Base-by-base conservation (phyloP, 129 eudicot species). In the Pulicaria dysenterica region DNA sequence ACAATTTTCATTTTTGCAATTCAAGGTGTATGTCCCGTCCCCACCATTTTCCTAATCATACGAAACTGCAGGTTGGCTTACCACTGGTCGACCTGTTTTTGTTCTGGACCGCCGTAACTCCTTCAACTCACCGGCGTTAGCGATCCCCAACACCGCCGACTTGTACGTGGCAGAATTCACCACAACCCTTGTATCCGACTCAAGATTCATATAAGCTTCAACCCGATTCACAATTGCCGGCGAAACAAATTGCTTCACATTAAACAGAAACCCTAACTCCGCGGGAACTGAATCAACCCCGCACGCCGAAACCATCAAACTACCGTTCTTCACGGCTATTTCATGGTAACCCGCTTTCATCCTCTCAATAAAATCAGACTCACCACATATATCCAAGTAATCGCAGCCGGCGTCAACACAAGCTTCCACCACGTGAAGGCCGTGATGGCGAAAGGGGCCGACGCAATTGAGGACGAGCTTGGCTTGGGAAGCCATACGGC, bases 241-340 rank as follows among this genome's bases (percentile, higher is more conserved):
- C 72, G 75, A 71, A 60, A 16, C 85, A 91, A 91, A 94, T 70
- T 88, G 87, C 77, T 83, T 76, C 0, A 86, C 73, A 73, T 94
- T 82, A 36, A 84, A 94, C 87, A 87, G 15, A 74, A 86, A 38
- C 67, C 99, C 99, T 5, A 90, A 66, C 66, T 90, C 99, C 8
- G 99, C 99, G 58, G 96, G 97, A 60, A 94, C 74, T 0, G 96
- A 90, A 72, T 94, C 97, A 73, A 94, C 90, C 86, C 99, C 99
- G 68, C 96, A 94, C 40, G 96, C 99, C 1, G 93, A 90, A 67
- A 94, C 51, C 9, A 94, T 86, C 86, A 94, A 83, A 66, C 82
- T 61, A 12, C 91, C 97, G 60, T 45, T 81, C 75, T 86, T 85
- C 69, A 34, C 85, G 48, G 91, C 96, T 56, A 72, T 78, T 15